Evolutionary conservation across 1,284 basidiomycete genomes (phyloP), one percentile per base, ranked within the genome.

Genomic region (Rhodotorula sp.): DNA sequence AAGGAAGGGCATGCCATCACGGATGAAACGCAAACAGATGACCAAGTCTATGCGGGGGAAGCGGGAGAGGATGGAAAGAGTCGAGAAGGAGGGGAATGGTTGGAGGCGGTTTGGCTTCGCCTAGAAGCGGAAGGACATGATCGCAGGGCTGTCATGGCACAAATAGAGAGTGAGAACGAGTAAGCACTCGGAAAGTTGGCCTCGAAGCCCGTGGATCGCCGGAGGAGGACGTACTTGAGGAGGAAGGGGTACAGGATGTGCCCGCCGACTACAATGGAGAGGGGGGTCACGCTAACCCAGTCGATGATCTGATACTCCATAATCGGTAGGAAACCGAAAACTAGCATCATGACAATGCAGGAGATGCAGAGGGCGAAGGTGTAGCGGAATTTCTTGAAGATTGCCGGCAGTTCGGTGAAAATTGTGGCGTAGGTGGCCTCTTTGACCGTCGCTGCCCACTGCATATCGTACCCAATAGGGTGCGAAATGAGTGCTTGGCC

Each of bases 401-500:
- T 64, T 24, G 29, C 48, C 3, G 67, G 67, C 10, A 68, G 47
- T 22, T 64, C 67, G 20, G 53, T 54, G 13, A 56, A 52, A 32
- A 71, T 64, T 30, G 56, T 68, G 27, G 44, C 62, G 46, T 76
- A 48, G 4, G 29, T 32, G 2, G 46, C 59, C 15, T 64, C 62
- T 48, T 73, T 73, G 79, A 86, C 88, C 4, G 89, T 90, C 30
- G 88, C 88, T 20, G 85, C 86, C 89, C 89, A 92, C 17, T 84
- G 86, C 83, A 93, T 93, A 80, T 92, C 87, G 81, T 90, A 90
- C 4, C 89, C 90, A 79, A 92, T 87, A 64, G 91, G 70, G 79
- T 94, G 91, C 0, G 90, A 86, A n/a, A 91, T 83, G 29, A 93
- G 82, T 8, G 54, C 34, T 13, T 7, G 7, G 11, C 22, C 32